Conservation (phyloP, 2,329 filamentous ascomycete genomes). For the Ophiocordyceps australis region DNA sequence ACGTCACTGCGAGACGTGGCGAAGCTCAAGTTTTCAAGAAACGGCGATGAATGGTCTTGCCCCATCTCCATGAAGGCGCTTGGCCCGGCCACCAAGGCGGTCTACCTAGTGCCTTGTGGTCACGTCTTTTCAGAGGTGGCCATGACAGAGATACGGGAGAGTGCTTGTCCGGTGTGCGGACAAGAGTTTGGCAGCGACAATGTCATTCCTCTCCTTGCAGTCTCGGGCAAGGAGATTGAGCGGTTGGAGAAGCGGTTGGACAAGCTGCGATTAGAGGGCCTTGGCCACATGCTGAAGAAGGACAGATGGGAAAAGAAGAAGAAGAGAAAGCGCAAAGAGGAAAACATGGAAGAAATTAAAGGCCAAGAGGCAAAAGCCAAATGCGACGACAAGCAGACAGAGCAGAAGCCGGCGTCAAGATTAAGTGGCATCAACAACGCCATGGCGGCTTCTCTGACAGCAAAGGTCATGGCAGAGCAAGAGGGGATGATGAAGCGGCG, state of each 20-base stretch:
- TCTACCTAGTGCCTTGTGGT: slow-evolving; percentile 87
- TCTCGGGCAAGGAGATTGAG: slow-evolving; percentile 50
- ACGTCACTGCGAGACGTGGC: slow-evolving; percentile 74
- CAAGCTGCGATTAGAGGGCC: slow-evolving; percentile 48
- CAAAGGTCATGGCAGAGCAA: slow-evolving; percentile 74
- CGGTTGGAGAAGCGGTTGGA: slow-evolving; percentile 47
- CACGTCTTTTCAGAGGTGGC: slow-evolving; percentile 84
- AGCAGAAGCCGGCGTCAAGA: slow-evolving; percentile 14
- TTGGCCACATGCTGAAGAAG: slow-evolving; percentile 84
- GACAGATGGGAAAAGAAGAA: slow-evolving; percentile 46
- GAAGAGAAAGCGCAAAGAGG: slow-evolving; percentile 39
- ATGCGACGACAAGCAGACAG: slow-evolving; percentile 8
- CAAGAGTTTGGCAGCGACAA: slow-evolving; percentile 55
- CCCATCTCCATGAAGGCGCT: slow-evolving; percentile 77
- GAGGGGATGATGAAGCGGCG: slow-evolving; percentile 63
- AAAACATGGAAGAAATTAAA: slow-evolving; percentile 28
- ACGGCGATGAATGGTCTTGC: slow-evolving; percentile 51
- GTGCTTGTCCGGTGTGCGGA: slow-evolving; percentile 53
- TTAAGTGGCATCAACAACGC: slow-evolving; percentile 67
- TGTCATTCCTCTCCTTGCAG: slow-evolving; percentile 66
- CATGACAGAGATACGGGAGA: slow-evolving; percentile 59
- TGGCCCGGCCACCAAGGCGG: slow-evolving; percentile 59
- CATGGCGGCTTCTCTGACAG: slow-evolving; percentile 68
- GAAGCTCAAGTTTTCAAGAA: slow-evolving; percentile 52
- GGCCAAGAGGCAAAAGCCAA: slow-evolving; percentile 14